Base-by-base conservation (phyloP, 768 basidiomycete species). In the Boletus edulis region DNA sequence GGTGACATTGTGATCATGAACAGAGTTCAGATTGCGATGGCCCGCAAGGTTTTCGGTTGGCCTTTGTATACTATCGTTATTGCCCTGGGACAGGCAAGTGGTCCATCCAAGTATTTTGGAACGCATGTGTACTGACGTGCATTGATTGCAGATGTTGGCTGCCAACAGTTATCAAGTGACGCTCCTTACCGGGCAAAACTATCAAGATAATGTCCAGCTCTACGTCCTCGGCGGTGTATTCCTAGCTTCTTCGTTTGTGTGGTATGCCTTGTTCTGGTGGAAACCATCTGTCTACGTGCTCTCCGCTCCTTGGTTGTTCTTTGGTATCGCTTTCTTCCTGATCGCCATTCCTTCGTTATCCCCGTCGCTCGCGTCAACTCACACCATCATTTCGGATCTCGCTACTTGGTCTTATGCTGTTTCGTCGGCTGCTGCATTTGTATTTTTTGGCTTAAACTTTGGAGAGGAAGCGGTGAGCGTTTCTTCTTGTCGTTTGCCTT, bases 141-240 rank as follows among this genome's bases (percentile, higher is more conserved):
- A 20, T 20, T 20, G 20, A 40, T 55, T 35, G 14, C 24, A 88
- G 82, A 92, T 94, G 88, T 73, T 94, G 59, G 85, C 87, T 53
- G 92, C 92, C 4, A 93, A 91, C 31, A 95, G 93, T 65, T 97
- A 95, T 83, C 94, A 97, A 73, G 89, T 96, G 65, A 95, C 93
- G 17, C 74, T 97, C 35, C 78, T 96, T 18, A 87, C 89, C 18
- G 94, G 94, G 49, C 84, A 87, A 63, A 94, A 92, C 62, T 91
- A 85, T 73, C 84, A 91, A 68, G 80, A 85, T 58, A 78, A 88
- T 61, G 57, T 91, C 24, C 90, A 94, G 64, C 80, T 95, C 10
- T 97, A 96, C 66, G 91, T 96, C 46, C 83, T 97, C n/a, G 88
- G 92, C 39, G 84, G 81, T 54, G 84, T 96, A 60, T 96, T 96